phyloP scores from a whole-genome alignment of 2,329 filamentous ascomycete species.

The Diplocarpon rosae region DNA sequence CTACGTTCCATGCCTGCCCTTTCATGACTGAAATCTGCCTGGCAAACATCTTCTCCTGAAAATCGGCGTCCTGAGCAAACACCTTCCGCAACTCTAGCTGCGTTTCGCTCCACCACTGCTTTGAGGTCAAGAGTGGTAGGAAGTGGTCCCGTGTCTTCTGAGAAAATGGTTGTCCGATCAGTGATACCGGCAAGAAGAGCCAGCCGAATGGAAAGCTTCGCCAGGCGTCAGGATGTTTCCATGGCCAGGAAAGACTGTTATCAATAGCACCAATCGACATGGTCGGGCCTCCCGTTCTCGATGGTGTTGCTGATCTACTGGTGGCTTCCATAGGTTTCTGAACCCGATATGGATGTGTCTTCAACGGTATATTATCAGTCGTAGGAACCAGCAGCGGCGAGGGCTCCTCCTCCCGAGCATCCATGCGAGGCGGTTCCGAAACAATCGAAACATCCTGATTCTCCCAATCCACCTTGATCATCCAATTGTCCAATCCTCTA shows the following conservation, averaged over 20 bases:
- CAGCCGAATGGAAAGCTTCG: conserved; percentile 91
- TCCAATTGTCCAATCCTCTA: conserved; percentile 95
- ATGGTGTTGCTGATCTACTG: conserved; percentile 33
- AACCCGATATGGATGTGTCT: conserved; percentile 57
- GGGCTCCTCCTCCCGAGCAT: conserved; percentile 40
- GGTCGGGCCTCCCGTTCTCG: conserved; percentile 28
- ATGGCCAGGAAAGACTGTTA: conserved; percentile 96
- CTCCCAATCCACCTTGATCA: conserved; percentile 91
- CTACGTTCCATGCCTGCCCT: conserved; percentile 97
- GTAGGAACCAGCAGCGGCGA: conserved; percentile 36
- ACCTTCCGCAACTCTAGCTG: conserved; percentile 75
- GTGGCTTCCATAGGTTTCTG: conserved; percentile 78
- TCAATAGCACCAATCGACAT: conserved; percentile 89
- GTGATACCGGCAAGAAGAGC: conserved; percentile 91
- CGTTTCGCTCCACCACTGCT: conserved; percentile 94
- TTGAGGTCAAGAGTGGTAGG: conserved; percentile 87
- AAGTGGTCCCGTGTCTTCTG: conserved; percentile 91
- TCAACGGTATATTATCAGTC: conserved; percentile 24
- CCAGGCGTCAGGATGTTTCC: conserved; percentile 55
- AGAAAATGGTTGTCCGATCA: conserved; percentile 93
- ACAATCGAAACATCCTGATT: conserved; percentile 74
- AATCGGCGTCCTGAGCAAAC: conserved; percentile 88
- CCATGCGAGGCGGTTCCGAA: conserved; percentile 64
- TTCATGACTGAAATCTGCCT: conserved; percentile 98
- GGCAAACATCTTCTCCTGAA: conserved; percentile 98